These are phyloP conservation scores for Iris macrosiphon DNA, from an alignment of 106 monocot species.

Conservation along the genomic window DNA sequence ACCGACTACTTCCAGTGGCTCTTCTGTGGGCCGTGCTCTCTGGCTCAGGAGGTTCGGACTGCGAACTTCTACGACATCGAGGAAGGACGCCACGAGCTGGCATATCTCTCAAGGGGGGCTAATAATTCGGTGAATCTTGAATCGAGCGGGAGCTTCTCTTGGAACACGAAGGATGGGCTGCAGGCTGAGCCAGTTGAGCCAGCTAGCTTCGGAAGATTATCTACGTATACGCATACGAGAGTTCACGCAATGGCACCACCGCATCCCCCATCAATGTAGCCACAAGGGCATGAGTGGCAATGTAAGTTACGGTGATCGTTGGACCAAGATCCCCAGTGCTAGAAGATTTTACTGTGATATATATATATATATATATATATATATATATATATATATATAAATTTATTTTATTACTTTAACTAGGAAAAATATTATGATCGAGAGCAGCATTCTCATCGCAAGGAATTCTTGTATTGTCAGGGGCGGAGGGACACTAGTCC, in stretches of 20 bases:
- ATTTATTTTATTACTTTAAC: too few relatives aligned
- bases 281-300: neutral
- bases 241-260: conserved; percentile 13
- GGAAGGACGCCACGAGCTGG: conserved; percentile 2
- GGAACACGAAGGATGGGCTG: neutral
- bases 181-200: neutral
- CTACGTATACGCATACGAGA: neutral
- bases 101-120: neutral
- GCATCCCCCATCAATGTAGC: conserved; percentile 6
- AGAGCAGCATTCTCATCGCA: too few relatives aligned
- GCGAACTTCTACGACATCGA: conserved; percentile 29
- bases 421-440: too few relatives aligned
- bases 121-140: neutral
- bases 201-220: neutral
- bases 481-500: too few relatives aligned
- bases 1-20: conserved; percentile 28
- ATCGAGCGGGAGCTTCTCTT: conserved; percentile 11
- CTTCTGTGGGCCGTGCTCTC: conserved; percentile 34
- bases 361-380: too few relatives aligned
- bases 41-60: conserved; percentile 39
- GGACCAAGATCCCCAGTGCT: neutral
- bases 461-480: too few relatives aligned
- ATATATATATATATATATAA: too few relatives aligned
- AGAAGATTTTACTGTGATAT: neutral
- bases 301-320: neutral